Evolutionary conservation across 2,329 filamentous ascomycete species (phyloP).

Genomic region (Colletotrichum graminicola): DNA sequence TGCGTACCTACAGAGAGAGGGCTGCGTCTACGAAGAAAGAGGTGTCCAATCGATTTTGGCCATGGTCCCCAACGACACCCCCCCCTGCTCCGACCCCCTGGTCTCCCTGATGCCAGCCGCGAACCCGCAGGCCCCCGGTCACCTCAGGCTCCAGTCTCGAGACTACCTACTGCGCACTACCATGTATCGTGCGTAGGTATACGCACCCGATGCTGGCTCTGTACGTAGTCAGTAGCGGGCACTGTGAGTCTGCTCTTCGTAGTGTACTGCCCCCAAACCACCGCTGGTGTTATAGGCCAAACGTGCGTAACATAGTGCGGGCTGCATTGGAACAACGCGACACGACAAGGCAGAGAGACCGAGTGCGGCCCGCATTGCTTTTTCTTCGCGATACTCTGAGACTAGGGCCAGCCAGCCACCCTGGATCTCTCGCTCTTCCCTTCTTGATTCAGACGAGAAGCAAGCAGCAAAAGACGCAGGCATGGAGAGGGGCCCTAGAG

Average conservation of each 20-base stretch:
- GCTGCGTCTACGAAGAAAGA: not conserved
- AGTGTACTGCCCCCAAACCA: not conserved
- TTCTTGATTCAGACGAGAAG: constrained; percentile 32
- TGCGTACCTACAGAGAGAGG: constrained; percentile 14
- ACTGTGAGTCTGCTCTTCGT: constrained; percentile 11
- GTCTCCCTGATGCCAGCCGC: constrained; percentile 15
- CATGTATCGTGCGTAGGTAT: constrained; percentile 20
- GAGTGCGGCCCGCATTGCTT: constrained; percentile 29
- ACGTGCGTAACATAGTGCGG: constrained; percentile 21
- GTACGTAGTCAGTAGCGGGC: not conserved
- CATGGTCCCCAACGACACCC: constrained; percentile 6
- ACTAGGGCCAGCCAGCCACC: constrained; percentile 41
- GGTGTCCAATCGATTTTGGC: not conserved
- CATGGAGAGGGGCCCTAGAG: not conserved
- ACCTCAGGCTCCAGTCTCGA: constrained; percentile 23
- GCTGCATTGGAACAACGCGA: constrained; percentile 1
- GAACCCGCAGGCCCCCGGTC: not conserved
- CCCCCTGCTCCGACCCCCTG: constrained; percentile 6
- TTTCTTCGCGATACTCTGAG: constrained; percentile 38
- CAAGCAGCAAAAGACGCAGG: constrained; percentile 6
- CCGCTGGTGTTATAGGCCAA: not conserved
- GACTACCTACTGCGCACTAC: constrained; percentile 22
- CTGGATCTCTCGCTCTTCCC: constrained; percentile 29
- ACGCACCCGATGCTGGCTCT: constrained; percentile 11
- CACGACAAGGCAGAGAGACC: constrained; percentile 9